Evolutionary conservation across 2,329 filamentous ascomycete species (phyloP).

Genomic region (Zalaria sp.): DNA sequence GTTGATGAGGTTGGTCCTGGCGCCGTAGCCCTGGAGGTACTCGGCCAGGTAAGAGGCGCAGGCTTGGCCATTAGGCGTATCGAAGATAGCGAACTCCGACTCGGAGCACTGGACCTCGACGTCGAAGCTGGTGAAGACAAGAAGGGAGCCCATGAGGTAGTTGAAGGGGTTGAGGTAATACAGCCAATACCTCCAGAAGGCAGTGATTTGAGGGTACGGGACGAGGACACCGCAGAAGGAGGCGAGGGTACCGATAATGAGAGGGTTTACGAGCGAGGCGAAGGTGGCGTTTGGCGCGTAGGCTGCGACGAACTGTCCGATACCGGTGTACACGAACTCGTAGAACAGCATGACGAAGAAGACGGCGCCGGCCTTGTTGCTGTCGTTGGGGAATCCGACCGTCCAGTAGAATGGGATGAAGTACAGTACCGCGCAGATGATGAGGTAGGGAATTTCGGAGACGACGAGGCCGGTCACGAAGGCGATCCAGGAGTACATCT

Average conservation of each 20-base stretch:
- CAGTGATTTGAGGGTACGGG: slow-evolving; percentile 17
- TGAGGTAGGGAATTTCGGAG: slow-evolving; percentile 54
- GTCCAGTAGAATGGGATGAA: slow-evolving; percentile 25
- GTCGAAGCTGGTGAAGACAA: slow-evolving; percentile 27
- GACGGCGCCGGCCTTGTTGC: slow-evolving; percentile 33
- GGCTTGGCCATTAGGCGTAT: slow-evolving; percentile 36
- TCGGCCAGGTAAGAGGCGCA: slow-evolving; percentile 43
- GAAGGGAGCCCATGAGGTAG: slow-evolving; percentile 26
- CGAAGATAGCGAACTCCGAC: slow-evolving; percentile 25
- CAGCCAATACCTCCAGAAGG: slow-evolving; percentile 25
- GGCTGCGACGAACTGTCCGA: slow-evolving; percentile 43
- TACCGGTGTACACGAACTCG: slow-evolving; percentile 37
- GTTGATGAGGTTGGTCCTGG: slow-evolving; percentile 39
- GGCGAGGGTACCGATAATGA: slow-evolving; percentile 17
- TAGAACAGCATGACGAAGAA: slow-evolving; percentile 37
- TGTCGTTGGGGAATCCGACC: slow-evolving; percentile 26
- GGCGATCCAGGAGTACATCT: slow-evolving; percentile 60
- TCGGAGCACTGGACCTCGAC: slow-evolving; percentile 23
- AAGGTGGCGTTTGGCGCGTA: slow-evolving; percentile 29
- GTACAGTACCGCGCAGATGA: slow-evolving; percentile 45
- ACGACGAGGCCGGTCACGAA: slow-evolving; percentile 58
- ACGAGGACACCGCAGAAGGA: slow-evolving; percentile 22
- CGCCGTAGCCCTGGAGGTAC: slow-evolving; percentile 37
- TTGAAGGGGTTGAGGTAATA: slow-evolving; percentile 26
- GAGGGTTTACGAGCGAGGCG: slow-evolving; percentile 30